Percentiles rank a stretch among this genome's conserved stretches.
phyloP scores from a whole-genome alignment of 106 monocot species.

The Vanilla planifolia region DNA sequence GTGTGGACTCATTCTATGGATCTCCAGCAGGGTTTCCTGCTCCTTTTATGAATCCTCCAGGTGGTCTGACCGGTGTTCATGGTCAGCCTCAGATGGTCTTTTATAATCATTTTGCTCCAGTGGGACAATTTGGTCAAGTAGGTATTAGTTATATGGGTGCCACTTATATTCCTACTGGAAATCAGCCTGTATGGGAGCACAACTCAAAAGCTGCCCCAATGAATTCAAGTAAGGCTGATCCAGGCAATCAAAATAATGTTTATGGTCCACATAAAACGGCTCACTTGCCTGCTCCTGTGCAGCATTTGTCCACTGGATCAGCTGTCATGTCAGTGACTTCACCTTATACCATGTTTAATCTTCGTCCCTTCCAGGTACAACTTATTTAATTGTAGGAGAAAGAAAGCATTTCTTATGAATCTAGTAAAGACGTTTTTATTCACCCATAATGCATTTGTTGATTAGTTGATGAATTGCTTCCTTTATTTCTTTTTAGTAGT shows the following conservation, averaged over 20 bases:
- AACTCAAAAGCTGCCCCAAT: slow-evolving; percentile 27
- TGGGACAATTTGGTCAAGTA: slow-evolving; percentile 75
- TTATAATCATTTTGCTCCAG: slow-evolving; percentile 92
- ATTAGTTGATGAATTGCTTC: too few relatives aligned
- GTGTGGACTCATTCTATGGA: slow-evolving; percentile 76
- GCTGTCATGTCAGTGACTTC: slow-evolving; percentile 69
- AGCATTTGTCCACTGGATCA: slow-evolving; percentile 61
- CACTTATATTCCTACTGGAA: slow-evolving; percentile 76
- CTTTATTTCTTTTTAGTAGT: too few relatives aligned
- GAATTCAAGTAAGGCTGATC: slow-evolving; percentile 35
- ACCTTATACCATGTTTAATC: slow-evolving; percentile 78
- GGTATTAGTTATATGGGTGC: slow-evolving; percentile 84
- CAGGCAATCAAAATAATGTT: slow-evolving; percentile 31
- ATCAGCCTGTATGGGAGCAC: slow-evolving; percentile 90
- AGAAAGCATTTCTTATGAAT: slow-evolving; percentile 3
- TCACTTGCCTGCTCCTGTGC: slow-evolving; percentile 40
- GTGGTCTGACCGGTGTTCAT: slow-evolving; percentile 80
- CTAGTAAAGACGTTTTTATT: not conserved
- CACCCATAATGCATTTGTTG: too few relatives aligned
- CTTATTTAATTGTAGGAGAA: not conserved
- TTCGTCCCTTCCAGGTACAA: slow-evolving; percentile 81
- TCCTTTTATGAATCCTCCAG: slow-evolving; percentile 74
- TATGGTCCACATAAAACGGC: slow-evolving; percentile 31
- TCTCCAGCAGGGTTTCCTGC: slow-evolving; percentile 66
- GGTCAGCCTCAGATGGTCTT: slow-evolving; percentile 88